Evolutionary conservation across 139 green algal genomes (phyloP).

Genomic region (Bryopsis sp.): DNA sequence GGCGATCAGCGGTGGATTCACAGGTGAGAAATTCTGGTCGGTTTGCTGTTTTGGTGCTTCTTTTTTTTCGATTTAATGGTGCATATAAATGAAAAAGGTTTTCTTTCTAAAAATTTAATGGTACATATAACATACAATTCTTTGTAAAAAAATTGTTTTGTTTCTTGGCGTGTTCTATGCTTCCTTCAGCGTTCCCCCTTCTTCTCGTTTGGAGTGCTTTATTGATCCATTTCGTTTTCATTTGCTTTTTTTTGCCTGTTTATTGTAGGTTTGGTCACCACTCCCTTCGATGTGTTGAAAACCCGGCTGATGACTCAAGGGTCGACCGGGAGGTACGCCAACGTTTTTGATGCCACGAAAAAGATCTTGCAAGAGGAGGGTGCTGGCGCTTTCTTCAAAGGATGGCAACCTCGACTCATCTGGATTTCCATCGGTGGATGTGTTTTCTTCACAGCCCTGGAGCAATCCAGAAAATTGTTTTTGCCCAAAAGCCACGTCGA

Average conservation of each 20-base stretch:
- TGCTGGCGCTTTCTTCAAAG: slow-evolving; percentile 67
- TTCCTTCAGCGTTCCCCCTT: too few species aligned
- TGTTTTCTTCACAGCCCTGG: slow-evolving; percentile 83
- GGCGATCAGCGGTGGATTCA: slow-evolving; percentile 68
- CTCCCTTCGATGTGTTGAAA: slow-evolving; percentile 89
- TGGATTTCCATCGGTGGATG: slow-evolving; percentile 94
- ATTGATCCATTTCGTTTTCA: too few species aligned
- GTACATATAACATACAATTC: too few species aligned
- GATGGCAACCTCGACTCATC: slow-evolving; percentile 85
- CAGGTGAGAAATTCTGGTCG: slow-evolving; percentile 46
- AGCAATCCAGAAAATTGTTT: slow-evolving; percentile 42
- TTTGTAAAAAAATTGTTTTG: too few species aligned
- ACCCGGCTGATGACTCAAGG: slow-evolving; percentile 88
- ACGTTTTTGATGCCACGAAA: slow-evolving; percentile 39
- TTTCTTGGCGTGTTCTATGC: too few species aligned
- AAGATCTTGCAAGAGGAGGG: slow-evolving; percentile 78
- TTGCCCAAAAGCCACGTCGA: too few species aligned
- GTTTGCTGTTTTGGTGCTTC: too few species aligned
- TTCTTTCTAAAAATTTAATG: too few species aligned
- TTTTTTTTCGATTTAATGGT: too few species aligned
- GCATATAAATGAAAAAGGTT: too few species aligned
- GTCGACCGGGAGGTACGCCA: slow-evolving; percentile 37
- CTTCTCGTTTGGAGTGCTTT: too few species aligned
- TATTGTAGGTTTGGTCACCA: slow-evolving; percentile 66
- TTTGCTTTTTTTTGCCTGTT: too few species aligned